Evolutionary conservation across 176 grass and related monocot species (phyloP).

Genomic region (Eleusine indica): DNA sequence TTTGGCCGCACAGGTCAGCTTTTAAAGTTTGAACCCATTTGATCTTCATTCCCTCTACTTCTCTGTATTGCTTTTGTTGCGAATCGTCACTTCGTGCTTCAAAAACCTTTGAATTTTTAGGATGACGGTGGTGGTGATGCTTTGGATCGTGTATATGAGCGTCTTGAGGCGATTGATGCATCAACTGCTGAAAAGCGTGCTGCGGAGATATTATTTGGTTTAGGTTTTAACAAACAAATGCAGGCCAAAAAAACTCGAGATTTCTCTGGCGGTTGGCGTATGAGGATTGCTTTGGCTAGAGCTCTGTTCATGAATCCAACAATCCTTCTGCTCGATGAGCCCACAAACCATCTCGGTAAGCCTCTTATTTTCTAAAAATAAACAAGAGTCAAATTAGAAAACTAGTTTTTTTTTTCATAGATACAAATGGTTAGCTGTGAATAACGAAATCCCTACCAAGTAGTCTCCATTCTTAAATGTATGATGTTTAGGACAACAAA

Average conservation of each 20-base stretch:
- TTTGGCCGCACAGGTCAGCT: constrained; percentile 61
- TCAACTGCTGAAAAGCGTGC: constrained; percentile 94
- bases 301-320: constrained; percentile 98
- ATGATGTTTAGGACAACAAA: neutral
- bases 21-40: neutral
- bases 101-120: constrained; percentile 20
- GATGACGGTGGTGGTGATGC: constrained; percentile 86
- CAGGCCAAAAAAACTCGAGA: constrained; percentile 84
- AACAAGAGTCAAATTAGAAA: neutral
- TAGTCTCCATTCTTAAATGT: neutral
- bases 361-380: neutral
- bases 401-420: neutral
- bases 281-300: constrained; percentile 96
- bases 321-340: constrained; percentile 97
- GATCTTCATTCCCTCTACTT: neutral
- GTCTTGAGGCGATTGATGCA: constrained; percentile 87
- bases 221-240: constrained; percentile 93
- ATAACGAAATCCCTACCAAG: neutral
- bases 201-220: constrained; percentile 87
- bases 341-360: constrained; percentile 97
- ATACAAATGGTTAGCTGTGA: neutral
- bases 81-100: neutral
- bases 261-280: constrained; percentile 98
- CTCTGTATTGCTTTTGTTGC: neutral
- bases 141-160: constrained; percentile 84